These are phyloP conservation scores for Streptanthus diversifolius DNA, from an alignment of 345 rosid genomes.

Conservation along the genomic window DNA sequence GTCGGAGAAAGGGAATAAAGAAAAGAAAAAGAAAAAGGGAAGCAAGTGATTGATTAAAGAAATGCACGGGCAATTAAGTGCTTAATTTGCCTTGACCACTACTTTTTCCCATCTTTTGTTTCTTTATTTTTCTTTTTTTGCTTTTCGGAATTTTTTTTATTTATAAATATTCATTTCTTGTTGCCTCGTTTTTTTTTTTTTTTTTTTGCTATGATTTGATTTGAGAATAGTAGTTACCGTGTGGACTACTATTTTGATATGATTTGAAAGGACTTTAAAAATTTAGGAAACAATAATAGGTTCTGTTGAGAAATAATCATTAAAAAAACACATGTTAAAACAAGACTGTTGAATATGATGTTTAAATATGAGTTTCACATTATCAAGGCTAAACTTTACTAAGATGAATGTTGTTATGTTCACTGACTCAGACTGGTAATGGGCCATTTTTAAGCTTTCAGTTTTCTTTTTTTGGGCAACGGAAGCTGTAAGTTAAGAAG, in stretches of 20 bases:
- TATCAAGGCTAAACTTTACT: background rate
- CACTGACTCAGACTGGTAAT: background rate
- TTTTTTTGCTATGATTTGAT: conserved; percentile 2
- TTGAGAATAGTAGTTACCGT: conserved; percentile 21
- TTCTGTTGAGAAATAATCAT: background rate
- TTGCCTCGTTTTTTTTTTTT: background rate
- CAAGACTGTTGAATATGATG: background rate
- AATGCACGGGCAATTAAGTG: conserved; percentile 37
- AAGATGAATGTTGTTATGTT: background rate
- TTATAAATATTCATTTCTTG: background rate
- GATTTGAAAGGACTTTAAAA: background rate
- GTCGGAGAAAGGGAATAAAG: background rate
- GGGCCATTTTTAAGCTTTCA: background rate
- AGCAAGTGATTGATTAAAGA: conserved; percentile 34
- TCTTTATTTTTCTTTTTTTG: background rate
- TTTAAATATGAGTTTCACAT: background rate
- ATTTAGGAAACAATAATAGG: background rate
- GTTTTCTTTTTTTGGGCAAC: background rate
- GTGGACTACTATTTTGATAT: conserved; percentile 11
- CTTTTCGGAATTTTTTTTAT: background rate
- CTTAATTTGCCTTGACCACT: conserved; percentile 37
- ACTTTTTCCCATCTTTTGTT: conserved; percentile 8
- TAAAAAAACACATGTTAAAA: background rate
- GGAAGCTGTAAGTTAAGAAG: background rate
- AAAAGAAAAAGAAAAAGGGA: conserved; percentile 1